Conservation (phyloP, 805 yeast species). For the Ogataea nonfermentans region DNA sequence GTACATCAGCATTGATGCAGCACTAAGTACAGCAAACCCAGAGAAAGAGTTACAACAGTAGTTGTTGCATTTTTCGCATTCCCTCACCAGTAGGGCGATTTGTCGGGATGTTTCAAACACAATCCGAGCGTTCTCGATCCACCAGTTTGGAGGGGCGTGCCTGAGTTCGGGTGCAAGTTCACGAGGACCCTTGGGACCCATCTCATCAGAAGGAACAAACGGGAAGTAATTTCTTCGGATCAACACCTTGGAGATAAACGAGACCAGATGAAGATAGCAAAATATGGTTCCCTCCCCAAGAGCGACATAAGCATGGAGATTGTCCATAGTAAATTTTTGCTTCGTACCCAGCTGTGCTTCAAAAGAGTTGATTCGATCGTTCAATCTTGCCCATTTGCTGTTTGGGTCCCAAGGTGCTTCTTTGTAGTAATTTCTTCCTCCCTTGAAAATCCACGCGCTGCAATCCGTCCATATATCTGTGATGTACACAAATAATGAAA, state of each 20-base stretch:
- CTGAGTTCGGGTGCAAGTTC: slow-evolving; percentile 8
- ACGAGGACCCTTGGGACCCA: slow-evolving; percentile 19
- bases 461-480: slow-evolving; percentile 21
- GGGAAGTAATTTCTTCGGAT: slow-evolving; percentile 18
- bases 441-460: slow-evolving; percentile 16
- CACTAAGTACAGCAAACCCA: slow-evolving; percentile 15
- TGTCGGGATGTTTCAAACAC: slow-evolving; percentile 13
- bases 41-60: slow-evolving; percentile 15
- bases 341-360: slow-evolving; percentile 17
- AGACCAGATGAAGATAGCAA: slow-evolving; percentile 15
- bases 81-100: slow-evolving; percentile 10
- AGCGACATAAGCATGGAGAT: slow-evolving; percentile 13
- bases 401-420: slow-evolving; percentile 17
- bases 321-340: slow-evolving; percentile 9
- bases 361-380: slow-evolving; percentile 7
- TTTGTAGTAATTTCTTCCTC: slow-evolving; percentile 6
- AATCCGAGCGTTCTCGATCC: slow-evolving; percentile 13
- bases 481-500: slow-evolving; percentile 13
- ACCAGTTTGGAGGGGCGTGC: slow-evolving; percentile 17
- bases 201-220: slow-evolving; percentile 16
- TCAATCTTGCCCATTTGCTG: slow-evolving; percentile 15
- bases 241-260: slow-evolving; percentile 8
- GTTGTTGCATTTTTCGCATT: slow-evolving; percentile 5
- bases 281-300: slow-evolving; percentile 16
- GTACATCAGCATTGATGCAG: slow-evolving; percentile 18